These are phyloP conservation scores for Linum lewisii DNA, from an alignment of 345 rosid species.

Conservation along the genomic window DNA sequence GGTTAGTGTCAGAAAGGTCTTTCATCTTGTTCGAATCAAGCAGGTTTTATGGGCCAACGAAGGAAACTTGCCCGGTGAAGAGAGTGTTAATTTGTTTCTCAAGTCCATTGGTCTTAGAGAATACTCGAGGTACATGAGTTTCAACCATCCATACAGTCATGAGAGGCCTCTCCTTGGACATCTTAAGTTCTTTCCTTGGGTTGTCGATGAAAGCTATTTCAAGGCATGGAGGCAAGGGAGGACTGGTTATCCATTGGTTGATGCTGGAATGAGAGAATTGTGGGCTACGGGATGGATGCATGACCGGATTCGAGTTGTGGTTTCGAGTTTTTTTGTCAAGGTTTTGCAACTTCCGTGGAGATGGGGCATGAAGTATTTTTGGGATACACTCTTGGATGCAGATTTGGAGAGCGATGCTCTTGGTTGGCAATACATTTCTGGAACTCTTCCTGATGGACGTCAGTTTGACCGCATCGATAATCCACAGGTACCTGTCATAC, in stretches of 20 bases:
- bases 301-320: constrained; percentile 91
- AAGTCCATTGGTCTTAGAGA: constrained; percentile 95
- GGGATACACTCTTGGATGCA: constrained; percentile 97
- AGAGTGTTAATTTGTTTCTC: constrained; percentile 85
- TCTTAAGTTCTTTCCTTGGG: constrained; percentile 92
- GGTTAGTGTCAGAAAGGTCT: constrained; percentile 90
- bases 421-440: constrained; percentile 97
- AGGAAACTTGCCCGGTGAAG: constrained; percentile 87
- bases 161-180: constrained; percentile 93
- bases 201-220: constrained; percentile 69
- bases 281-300: constrained; percentile 99
- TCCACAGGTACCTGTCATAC: constrained; percentile 48
- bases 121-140: constrained; percentile 84
- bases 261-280: constrained; percentile 96
- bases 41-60: constrained; percentile 93
- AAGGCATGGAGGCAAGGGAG: constrained; percentile 99
- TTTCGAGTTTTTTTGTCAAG: constrained; percentile 95
- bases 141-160: constrained; percentile 88
- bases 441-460: constrained; percentile 90
- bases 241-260: constrained; percentile 96
- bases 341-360: constrained; percentile 96
- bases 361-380: constrained; percentile 99
- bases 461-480: constrained; percentile 85
- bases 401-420: constrained; percentile 96
- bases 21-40: constrained; percentile 86